Evolutionary conservation across 2,329 filamentous ascomycete species (phyloP).

Genomic region (Fusarium mexicanum): DNA sequence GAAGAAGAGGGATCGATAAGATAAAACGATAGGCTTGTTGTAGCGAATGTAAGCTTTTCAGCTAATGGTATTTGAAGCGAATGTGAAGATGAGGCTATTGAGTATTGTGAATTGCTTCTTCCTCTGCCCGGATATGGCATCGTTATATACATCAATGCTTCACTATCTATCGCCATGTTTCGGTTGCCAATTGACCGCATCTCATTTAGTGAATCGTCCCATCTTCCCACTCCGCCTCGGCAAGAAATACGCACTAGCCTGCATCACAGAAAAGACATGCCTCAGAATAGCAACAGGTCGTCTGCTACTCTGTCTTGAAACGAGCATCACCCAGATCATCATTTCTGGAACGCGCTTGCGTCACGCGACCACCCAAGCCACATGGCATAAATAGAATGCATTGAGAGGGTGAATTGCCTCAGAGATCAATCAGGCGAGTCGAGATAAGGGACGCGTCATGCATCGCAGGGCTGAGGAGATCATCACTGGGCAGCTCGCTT

Average conservation of each 20-base stretch:
- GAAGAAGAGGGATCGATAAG: too few species aligned
- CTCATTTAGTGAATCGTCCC: too few species aligned
- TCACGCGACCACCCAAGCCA: slow-evolving; percentile 23
- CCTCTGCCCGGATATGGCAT: background rate
- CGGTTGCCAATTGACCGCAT: background rate
- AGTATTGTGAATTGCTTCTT: background rate
- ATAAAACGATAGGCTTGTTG: background rate
- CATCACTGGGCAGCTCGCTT: background rate
- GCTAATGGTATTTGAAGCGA: slow-evolving; percentile 13
- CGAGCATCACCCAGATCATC: background rate
- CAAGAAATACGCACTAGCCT: background rate
- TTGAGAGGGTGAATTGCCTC: background rate
- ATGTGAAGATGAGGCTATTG: slow-evolving; percentile 9
- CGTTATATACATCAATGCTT: slow-evolving; percentile 14
- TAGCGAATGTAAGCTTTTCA: slow-evolving; percentile 11
- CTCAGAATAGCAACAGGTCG: slow-evolving; percentile 40
- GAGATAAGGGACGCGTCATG: slow-evolving; percentile 20
- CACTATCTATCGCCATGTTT: too few species aligned
- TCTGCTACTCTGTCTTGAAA: slow-evolving; percentile 4
- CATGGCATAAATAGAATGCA: background rate
- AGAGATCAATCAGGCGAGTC: too few species aligned
- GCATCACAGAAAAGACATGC: background rate
- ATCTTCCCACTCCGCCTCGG: slow-evolving; percentile 22
- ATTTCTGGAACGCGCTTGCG: background rate
- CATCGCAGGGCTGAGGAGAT: slow-evolving; percentile 2